Conservation (phyloP, 495 filamentous ascomycete genomes). For the Aspergillus diversus region DNA sequence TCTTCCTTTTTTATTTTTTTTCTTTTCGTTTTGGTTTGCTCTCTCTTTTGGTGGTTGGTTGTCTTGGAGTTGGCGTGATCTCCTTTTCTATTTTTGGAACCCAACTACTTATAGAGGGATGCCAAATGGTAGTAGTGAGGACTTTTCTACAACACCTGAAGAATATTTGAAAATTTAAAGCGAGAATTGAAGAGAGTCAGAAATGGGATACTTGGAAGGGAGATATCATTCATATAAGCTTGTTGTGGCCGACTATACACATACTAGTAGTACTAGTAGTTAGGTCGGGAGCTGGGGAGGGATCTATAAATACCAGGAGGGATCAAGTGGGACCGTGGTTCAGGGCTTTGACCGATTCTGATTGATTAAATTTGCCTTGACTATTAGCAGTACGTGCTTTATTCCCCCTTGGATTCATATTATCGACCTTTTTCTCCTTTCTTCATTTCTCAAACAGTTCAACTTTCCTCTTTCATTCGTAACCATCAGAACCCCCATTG, state of each 20-base stretch:
- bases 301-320: slow-evolving; percentile 18
- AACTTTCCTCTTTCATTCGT: neutral
- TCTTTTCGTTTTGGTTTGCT: slow-evolving; percentile 1
- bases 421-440: neutral
- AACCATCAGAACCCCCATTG: neutral
- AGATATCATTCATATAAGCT: no score
- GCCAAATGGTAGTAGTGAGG: neutral
- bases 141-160: neutral
- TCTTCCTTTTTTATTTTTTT: slow-evolving; percentile 10
- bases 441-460: no score
- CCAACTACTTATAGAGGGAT: neutral
- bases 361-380: neutral
- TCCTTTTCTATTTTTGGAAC: slow-evolving; percentile 25
- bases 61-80: slow-evolving; percentile 2
- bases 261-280: neutral
- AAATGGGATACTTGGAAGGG: no score
- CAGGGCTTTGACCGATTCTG: neutral
- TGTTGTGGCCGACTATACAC: no score
- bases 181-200: no score
- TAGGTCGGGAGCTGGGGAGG: neutral
- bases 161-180: neutral
- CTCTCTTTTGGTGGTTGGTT: neutral
- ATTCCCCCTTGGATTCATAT: slow-evolving; percentile 9
- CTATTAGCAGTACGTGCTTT: neutral
- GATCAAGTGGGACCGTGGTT: slow-evolving; percentile 14